Base-by-base conservation (phyloP, 1,284 basidiomycete genomes). In the Cryptococcus sp. region DNA sequence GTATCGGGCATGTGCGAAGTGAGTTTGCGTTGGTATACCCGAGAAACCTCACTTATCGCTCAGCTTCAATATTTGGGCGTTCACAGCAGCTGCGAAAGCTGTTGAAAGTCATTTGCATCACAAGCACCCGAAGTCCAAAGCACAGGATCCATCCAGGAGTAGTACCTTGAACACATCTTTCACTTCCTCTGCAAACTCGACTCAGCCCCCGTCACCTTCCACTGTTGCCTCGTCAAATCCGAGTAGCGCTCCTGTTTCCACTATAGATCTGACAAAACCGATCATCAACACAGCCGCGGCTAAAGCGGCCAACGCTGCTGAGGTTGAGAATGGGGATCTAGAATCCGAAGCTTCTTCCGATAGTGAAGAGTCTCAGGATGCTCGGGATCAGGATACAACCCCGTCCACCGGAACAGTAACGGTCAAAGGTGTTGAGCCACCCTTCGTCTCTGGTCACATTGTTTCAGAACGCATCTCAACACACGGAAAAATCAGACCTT, bases 381-480 rank as follows among this genome's bases (percentile, higher is more conserved):
- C 38, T 41, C 10, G 51, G 8, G 31, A 42, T n/a, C 50, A 55
- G 52, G 35, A 64, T 38, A 37, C 36, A n/a, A 45, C 45, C 33
- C 48, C 57, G 14, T 49, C 62, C 33, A 50, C 37, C 7, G 64
- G 65, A 3, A 53, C 67, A 11, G 66, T 76, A 44, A 68, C 63
- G 3, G 72, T 76, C 4, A 62, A 57, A 0, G 76, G 76, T 3
- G 52, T 45, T 2, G 67, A 71, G 50, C 75, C 74, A 0, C 44
- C 52, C 4, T 71, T 71, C 41, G 64, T 74, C 55, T 73, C 74
- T 34, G 47, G 55, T 1, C 75, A 79, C 52, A 86, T 88, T 80
- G 87, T 97, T 56, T 82, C 92, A n/a, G 92, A 97, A 74, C 84
- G 94, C 5, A 84, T 97, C 10, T 86, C 86, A 31, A 86, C 86